Percentiles rank a stretch among this genome's conserved stretches.
phyloP scores from a whole-genome alignment of 352 stramenopile species.

The Phytophthora cajani region DNA sequence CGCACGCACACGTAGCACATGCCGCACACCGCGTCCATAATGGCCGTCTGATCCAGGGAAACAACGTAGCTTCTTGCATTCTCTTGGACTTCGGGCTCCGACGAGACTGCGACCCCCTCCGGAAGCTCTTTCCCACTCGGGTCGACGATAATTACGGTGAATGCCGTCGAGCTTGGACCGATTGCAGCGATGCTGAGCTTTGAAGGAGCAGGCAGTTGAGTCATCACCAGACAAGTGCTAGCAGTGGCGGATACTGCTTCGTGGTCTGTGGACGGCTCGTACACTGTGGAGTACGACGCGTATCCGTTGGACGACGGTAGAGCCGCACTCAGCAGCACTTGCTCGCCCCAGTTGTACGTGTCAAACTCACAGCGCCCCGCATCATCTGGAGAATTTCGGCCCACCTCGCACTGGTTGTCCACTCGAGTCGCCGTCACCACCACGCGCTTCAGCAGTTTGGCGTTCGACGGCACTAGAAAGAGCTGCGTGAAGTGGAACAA shows the following conservation, averaged over 20 bases:
- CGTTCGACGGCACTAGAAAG: conserved; percentile 47
- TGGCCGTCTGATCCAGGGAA: conserved; percentile 6
- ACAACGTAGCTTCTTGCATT: background rate
- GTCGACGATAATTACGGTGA: conserved; percentile 11
- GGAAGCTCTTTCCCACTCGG: conserved; percentile 9
- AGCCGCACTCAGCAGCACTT: conserved; percentile 48
- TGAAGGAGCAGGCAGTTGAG: conserved; percentile 22
- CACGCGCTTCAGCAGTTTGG: conserved; percentile 42
- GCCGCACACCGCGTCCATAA: conserved; percentile 7
- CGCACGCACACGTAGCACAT: conserved; percentile 29
- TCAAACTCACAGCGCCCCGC: conserved; percentile 59
- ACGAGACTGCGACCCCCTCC: background rate
- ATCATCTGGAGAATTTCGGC: conserved; percentile 44
- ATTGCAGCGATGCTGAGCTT: conserved; percentile 25
- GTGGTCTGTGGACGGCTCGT: conserved; percentile 16
- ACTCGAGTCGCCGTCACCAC: conserved; percentile 42
- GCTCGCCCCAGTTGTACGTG: conserved; percentile 61
- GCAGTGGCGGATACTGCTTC: background rate
- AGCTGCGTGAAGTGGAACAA: conserved; percentile 51
- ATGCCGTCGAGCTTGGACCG: background rate
- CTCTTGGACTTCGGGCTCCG: conserved; percentile 6
- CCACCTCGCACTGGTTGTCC: conserved; percentile 47
- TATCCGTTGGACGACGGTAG: conserved; percentile 25
- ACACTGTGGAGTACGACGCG: conserved; percentile 47
- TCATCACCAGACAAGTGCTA: conserved; percentile 28